Percentiles rank a stretch among this genome's conserved stretches.
Conservation (phyloP, 768 basidiomycete species). For the Lactarius quietus region DNA sequence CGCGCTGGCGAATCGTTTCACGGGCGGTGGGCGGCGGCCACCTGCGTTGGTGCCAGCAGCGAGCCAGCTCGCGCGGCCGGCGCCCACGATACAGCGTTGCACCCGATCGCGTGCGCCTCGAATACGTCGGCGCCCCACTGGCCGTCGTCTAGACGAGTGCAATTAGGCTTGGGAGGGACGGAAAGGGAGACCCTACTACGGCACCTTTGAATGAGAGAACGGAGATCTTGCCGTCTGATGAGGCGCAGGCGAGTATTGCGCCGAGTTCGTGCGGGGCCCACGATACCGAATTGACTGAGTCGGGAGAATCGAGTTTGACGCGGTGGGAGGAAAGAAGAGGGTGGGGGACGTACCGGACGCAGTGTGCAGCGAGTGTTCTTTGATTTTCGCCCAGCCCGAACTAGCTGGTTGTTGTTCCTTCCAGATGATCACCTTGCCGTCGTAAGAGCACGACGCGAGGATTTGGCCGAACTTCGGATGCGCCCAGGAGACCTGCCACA, state of each 20-base stretch:
- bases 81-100: constrained; percentile 97
- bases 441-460: constrained; percentile 97
- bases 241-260: constrained; percentile 94
- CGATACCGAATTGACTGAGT: constrained; percentile 88
- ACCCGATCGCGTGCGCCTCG: constrained; percentile 93
- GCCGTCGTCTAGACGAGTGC: constrained; percentile 70
- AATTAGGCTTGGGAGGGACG: background rate
- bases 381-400: constrained; percentile 85
- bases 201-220: constrained; percentile 95
- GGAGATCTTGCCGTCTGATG: constrained; percentile 95
- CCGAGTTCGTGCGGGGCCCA: constrained; percentile 99
- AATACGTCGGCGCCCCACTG: constrained; percentile 95
- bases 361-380: constrained; percentile 91
- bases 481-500: constrained; percentile 98
- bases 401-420: constrained; percentile 65
- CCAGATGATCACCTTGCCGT: constrained; percentile 98
- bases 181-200: constrained; percentile 30
- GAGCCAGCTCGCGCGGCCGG: constrained; percentile 86
- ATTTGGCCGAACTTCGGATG: constrained; percentile 97
- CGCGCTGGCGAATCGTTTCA: constrained; percentile 92
- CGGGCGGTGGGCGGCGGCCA: constrained; percentile 39
- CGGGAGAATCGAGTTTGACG: background rate
- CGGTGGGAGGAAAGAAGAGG: background rate
- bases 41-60: constrained; percentile 62
- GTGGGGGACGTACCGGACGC: constrained; percentile 69